Conservation (phyloP, 768 basidiomycete genomes). For the Hypholoma sublateritium region DNA sequence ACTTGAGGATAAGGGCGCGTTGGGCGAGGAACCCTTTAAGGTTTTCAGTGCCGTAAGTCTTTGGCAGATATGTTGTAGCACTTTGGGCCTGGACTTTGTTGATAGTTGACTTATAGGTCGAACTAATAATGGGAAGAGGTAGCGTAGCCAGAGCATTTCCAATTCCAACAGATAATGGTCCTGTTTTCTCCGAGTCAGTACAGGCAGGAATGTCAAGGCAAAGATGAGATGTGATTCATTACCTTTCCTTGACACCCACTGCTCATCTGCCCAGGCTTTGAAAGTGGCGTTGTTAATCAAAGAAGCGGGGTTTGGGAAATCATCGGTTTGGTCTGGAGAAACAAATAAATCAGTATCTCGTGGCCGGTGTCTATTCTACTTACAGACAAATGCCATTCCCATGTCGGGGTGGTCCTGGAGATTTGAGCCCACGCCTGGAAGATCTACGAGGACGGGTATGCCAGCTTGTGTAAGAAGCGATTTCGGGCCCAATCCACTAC, state of each 20-base stretch:
- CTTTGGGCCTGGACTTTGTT: slow-evolving; percentile 6
- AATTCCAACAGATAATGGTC: not conserved
- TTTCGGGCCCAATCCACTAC: slow-evolving; percentile 9
- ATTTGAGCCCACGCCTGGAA: slow-evolving; percentile 10
- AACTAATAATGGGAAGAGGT: not conserved
- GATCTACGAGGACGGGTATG: slow-evolving; percentile 8
- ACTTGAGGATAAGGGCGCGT: not conserved
- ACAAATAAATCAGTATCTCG: no score
- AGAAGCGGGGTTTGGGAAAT: not conserved
- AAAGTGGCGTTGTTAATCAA: not conserved
- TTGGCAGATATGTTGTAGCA: slow-evolving; percentile 7
- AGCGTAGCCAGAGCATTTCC: not conserved
- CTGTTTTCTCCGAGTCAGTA: not conserved
- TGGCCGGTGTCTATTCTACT: not conserved
- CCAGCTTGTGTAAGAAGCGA: slow-evolving; percentile 6
- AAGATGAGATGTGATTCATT: not conserved
- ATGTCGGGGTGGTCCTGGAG: not conserved
- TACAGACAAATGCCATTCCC: not conserved
- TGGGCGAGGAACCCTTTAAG: slow-evolving; percentile 8
- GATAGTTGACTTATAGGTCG: slow-evolving; percentile 2
- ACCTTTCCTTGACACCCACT: not conserved
- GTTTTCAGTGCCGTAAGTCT: slow-evolving; percentile 5
- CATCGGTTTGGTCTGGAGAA: not conserved
- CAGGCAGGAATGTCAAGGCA: not conserved
- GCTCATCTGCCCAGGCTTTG: not conserved